Conservation (phyloP, 75 land plant genomes). For the Selaginella tamariscina region DNA sequence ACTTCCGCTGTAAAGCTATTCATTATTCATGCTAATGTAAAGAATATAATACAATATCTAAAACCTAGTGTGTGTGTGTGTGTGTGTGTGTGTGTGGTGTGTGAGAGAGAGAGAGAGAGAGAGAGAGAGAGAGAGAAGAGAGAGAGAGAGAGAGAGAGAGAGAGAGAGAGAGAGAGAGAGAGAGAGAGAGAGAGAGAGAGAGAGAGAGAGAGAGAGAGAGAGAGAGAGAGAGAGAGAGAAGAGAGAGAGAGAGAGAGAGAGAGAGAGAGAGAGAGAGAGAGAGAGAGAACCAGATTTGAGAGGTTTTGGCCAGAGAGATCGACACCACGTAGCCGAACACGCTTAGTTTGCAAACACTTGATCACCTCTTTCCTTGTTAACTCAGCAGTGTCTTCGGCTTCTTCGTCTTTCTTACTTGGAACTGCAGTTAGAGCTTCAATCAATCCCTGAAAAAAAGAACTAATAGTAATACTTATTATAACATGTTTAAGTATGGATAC, state of each 20-base stretch:
- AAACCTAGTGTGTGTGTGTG: neutral
- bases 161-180: neutral
- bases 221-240: neutral
- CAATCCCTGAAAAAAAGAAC: conserved; percentile 35
- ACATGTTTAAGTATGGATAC: too few relatives aligned
- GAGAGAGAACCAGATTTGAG: conserved; percentile 57
- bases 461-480: neutral
- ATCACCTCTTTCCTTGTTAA: conserved; percentile 68
- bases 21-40: neutral
- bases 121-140: neutral
- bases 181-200: neutral
- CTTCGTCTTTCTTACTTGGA: conserved; percentile 47
- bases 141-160: neutral
- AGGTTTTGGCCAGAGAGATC: conserved; percentile 81
- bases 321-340: conserved; percentile 65
- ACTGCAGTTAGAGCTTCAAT: conserved; percentile 40
- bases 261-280: neutral
- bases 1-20: neutral
- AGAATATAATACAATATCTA: neutral
- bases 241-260: neutral
- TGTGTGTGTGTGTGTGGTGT: too few relatives aligned
- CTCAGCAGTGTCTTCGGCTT: conserved; percentile 49
- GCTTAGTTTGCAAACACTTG: conserved; percentile 67
- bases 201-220: neutral
- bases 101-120: neutral